phyloP scores from a whole-genome alignment of 257 asterid genomes.

The Solanum phureja region DNA sequence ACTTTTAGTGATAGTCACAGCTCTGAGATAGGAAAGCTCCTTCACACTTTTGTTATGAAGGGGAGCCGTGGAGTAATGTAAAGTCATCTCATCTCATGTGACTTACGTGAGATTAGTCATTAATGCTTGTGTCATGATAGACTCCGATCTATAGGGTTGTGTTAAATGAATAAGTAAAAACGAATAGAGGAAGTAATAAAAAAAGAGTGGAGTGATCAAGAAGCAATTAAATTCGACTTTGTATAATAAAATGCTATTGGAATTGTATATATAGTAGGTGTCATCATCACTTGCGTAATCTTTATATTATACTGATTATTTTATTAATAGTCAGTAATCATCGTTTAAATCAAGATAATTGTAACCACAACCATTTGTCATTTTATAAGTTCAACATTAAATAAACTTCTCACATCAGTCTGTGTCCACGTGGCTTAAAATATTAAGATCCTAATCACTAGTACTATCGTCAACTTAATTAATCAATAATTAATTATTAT shows the following conservation, averaged over 20 bases:
- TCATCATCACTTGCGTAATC: neutral
- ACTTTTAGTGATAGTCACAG: neutral
- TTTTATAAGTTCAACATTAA: neutral
- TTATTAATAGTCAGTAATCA: neutral
- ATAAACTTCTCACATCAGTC: neutral
- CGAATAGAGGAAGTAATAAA: neutral
- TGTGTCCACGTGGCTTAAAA: neutral
- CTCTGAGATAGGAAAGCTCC: neutral
- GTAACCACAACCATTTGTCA: neutral
- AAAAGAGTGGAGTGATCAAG: neutral
- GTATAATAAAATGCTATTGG: neutral
- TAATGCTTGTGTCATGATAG: neutral
- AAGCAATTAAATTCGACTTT: neutral
- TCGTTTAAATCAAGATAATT: neutral
- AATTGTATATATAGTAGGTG: neutral
- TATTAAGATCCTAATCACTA: neutral
- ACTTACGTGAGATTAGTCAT: neutral
- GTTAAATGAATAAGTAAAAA: neutral
- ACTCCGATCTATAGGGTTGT: neutral
- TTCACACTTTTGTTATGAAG: neutral
- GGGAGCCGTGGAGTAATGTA: neutral
- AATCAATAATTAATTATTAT: neutral
- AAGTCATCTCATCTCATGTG: neutral
- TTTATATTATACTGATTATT: neutral
- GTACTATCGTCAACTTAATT: neutral